Percentiles rank a stretch among this genome's conserved stretches.
These are phyloP conservation scores for Corrigiola litoralis DNA, from an alignment of 179 eudicot genomes.

Conservation along the genomic window DNA sequence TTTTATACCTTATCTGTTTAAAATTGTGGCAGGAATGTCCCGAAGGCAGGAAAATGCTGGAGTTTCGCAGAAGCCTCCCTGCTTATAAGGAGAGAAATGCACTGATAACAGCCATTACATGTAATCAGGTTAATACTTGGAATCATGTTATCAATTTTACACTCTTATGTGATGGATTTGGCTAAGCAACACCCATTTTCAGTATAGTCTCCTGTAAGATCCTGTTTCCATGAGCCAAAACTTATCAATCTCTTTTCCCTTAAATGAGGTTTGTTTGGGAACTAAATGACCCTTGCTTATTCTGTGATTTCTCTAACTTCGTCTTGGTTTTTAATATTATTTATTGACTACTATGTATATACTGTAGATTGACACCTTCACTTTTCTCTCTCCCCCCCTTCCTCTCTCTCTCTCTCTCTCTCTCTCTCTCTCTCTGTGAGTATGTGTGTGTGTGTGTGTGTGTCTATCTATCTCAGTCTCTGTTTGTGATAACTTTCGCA, in stretches of 20 bases:
- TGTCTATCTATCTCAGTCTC: too few relatives aligned
- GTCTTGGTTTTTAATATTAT: background rate
- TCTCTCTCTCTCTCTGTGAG: too few relatives aligned
- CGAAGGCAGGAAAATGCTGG: slow-evolving; percentile 60
- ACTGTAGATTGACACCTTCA: background rate
- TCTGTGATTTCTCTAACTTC: background rate
- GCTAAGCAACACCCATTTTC: too few relatives aligned
- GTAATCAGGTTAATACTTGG: slow-evolving; percentile 49
- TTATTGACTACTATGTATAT: background rate
- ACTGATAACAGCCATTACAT: slow-evolving; percentile 50
- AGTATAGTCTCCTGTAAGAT: too few relatives aligned
- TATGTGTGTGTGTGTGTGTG: too few relatives aligned
- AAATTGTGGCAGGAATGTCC: slow-evolving; percentile 47
- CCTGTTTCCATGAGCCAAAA: too few relatives aligned
- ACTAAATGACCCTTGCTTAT: background rate
- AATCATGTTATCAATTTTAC: background rate
- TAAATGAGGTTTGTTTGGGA: too few relatives aligned
- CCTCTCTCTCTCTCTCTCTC: too few relatives aligned
- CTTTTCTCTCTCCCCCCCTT: background rate
- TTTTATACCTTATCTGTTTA: background rate
- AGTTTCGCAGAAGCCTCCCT: slow-evolving; percentile 69
- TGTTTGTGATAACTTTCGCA: too few relatives aligned
- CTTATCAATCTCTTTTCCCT: too few relatives aligned
- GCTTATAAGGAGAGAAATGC: slow-evolving; percentile 68
- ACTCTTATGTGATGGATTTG: background rate